Evolutionary conservation across 805 yeast species (phyloP).

Genomic region (Kuraishia floccosa): DNA sequence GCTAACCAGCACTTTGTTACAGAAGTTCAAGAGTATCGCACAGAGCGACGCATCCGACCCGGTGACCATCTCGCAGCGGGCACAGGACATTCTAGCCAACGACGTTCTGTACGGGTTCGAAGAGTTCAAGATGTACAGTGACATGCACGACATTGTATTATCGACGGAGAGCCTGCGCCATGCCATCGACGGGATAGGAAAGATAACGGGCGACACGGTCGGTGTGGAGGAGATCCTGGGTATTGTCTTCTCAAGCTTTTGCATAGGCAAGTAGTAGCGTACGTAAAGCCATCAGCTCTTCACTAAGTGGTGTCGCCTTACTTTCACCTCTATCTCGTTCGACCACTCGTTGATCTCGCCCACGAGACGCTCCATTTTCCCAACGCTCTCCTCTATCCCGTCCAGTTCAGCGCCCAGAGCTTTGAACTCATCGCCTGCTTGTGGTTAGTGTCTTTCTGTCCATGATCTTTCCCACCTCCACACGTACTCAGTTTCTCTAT

Average conservation of each 20-base stretch:
- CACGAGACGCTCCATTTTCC: too few species aligned
- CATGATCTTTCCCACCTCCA: too few species aligned
- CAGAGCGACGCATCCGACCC: constrained; percentile 48
- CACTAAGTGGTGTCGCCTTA: too few species aligned
- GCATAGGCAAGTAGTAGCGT: constrained; percentile 67
- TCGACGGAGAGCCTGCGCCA: constrained; percentile 68
- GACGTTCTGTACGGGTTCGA: constrained; percentile 71
- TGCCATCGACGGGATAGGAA: constrained; percentile 82
- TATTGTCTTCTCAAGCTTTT: constrained; percentile 82
- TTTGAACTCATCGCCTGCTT: too few species aligned
- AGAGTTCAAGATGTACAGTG: constrained; percentile 41
- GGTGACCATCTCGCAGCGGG: constrained; percentile 61
- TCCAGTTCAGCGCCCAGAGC: too few species aligned
- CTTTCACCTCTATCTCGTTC: too few species aligned
- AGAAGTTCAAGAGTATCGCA: constrained; percentile 36
- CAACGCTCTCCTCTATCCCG: too few species aligned
- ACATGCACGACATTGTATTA: constrained; percentile 58
- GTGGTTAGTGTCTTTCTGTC: too few species aligned
- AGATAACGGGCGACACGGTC: constrained; percentile 80
- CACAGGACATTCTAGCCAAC: constrained; percentile 58
- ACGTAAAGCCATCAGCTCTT: too few species aligned
- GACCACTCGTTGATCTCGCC: too few species aligned
- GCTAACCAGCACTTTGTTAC: constrained; percentile 29
- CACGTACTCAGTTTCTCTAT: not conserved
- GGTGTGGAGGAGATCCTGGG: constrained; percentile 89